A percentile compares a stretch with the other conserved stretches of the same genome.
phyloP scores from a whole-genome alignment of 108 stramenopile species.

The Nannochloropsis gaditana region DNA sequence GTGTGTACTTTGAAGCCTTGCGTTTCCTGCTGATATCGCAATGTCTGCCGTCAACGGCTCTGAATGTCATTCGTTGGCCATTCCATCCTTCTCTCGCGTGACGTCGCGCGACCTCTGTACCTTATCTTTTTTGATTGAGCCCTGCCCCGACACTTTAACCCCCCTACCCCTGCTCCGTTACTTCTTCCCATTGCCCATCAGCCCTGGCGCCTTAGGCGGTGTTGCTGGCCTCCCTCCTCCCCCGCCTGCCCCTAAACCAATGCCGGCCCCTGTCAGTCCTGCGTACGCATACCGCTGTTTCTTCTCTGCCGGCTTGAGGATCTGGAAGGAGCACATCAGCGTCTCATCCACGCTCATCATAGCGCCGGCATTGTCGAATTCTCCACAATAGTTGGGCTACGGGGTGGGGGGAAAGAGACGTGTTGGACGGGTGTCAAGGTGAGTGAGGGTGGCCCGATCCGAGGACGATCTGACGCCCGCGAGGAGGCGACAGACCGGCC shows the following conservation, averaged over 20 bases:
- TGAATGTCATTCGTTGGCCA: no score
- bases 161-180: neutral
- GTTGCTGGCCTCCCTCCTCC: neutral
- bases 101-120: no score
- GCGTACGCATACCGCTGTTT: slow-evolving; percentile 62
- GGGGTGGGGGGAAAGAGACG: neutral
- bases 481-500: neutral
- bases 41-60: no score
- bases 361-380: slow-evolving; percentile 99
- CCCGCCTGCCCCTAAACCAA: neutral
- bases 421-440: neutral
- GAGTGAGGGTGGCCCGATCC: neutral
- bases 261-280: slow-evolving; percentile 25
- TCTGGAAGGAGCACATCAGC: slow-evolving; percentile 99
- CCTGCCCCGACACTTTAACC: neutral
- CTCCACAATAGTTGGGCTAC: slow-evolving; percentile 93
- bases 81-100: no score
- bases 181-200: neutral
- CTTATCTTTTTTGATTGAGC: no score
- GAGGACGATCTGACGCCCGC: neutral
- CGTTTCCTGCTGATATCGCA: no score
- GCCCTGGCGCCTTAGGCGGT: no score
- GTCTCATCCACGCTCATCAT: slow-evolving; percentile 99
- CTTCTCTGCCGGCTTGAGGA: slow-evolving; percentile 99
- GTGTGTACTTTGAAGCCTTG: no score